phyloP scores from a whole-genome alignment of 108 stramenopile species.

The Conticribra guillardii region DNA sequence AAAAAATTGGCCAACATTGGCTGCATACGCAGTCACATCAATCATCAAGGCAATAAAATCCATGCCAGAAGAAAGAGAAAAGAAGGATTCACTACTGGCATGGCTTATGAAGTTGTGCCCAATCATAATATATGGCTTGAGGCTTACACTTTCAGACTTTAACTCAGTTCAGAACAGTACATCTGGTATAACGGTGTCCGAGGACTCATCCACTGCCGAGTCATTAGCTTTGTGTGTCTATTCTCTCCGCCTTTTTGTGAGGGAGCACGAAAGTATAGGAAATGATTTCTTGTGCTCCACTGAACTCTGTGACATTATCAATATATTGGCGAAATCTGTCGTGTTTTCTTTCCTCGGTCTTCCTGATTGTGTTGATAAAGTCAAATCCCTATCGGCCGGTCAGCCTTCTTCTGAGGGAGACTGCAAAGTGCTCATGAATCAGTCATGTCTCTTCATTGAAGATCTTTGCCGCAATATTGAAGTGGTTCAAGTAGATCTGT shows the following conservation, averaged over 20 bases:
- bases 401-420: neutral
- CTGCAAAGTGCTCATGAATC: slow-evolving; percentile 16
- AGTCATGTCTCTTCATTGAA: slow-evolving; percentile 44
- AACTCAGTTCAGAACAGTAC: neutral
- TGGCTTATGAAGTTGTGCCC: slow-evolving; percentile 64
- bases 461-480: slow-evolving; percentile 22
- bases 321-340: slow-evolving; percentile 31
- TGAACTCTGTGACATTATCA: slow-evolving; percentile 24
- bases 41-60: slow-evolving; percentile 34
- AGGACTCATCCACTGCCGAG: too few species aligned
- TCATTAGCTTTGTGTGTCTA: slow-evolving; percentile 20
- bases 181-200: slow-evolving; percentile 1
- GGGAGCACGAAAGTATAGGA: slow-evolving; percentile 5
- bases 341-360: slow-evolving; percentile 25
- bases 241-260: slow-evolving; percentile 30
- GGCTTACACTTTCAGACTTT: slow-evolving; percentile 19
- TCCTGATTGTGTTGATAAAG: too few species aligned
- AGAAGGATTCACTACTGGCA: slow-evolving; percentile 21
- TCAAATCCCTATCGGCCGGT: too few species aligned
- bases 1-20: slow-evolving; percentile 57
- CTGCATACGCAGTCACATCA: slow-evolving; percentile 39
- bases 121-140: slow-evolving; percentile 53
- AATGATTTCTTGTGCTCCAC: slow-evolving; percentile 1
- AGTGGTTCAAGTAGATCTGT: slow-evolving; percentile 11
- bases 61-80: slow-evolving; percentile 16